A percentile compares a stretch with the other conserved stretches of the same genome.
Evolutionary conservation across 768 basidiomycete genomes (phyloP).

Genomic region (Pisolithus sp.): DNA sequence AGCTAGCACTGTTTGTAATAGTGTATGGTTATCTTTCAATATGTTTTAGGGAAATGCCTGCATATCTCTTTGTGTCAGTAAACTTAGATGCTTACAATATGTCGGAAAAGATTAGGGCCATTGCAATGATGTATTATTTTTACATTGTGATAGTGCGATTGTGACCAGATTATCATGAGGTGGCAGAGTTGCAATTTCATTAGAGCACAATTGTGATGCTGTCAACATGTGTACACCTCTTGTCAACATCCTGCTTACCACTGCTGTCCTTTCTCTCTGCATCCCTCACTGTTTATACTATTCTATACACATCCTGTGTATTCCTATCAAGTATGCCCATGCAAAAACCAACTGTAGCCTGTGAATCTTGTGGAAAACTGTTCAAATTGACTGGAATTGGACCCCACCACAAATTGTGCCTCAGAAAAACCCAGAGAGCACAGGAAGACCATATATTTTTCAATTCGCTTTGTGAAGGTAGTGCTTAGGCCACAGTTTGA

Average conservation of each 20-base stretch:
- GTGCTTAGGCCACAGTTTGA: background rate
- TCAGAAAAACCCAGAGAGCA: background rate
- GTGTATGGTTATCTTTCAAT: too few species aligned
- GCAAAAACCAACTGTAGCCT: background rate
- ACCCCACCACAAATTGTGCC: background rate
- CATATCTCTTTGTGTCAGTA: too few species aligned
- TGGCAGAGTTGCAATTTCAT: background rate
- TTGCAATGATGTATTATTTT: background rate
- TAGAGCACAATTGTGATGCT: background rate
- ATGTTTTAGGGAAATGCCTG: too few species aligned
- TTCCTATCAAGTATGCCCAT: background rate
- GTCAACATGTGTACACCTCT: background rate
- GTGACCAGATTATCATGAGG: background rate
- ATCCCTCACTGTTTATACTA: too few species aligned
- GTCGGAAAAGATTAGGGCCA: background rate
- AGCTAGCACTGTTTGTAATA: too few species aligned
- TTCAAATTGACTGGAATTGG: background rate
- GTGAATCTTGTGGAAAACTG: background rate
- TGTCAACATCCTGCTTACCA: too few species aligned
- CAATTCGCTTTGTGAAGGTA: background rate
- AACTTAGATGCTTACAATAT: too few species aligned
- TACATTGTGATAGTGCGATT: background rate
- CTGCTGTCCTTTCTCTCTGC: too few species aligned
- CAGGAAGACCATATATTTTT: background rate
- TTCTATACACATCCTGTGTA: background rate